Percentiles rank a stretch among this genome's conserved stretches.
These are phyloP conservation scores for Fomes fomentarius DNA, from an alignment of 1,284 basidiomycete species.

Conservation along the genomic window DNA sequence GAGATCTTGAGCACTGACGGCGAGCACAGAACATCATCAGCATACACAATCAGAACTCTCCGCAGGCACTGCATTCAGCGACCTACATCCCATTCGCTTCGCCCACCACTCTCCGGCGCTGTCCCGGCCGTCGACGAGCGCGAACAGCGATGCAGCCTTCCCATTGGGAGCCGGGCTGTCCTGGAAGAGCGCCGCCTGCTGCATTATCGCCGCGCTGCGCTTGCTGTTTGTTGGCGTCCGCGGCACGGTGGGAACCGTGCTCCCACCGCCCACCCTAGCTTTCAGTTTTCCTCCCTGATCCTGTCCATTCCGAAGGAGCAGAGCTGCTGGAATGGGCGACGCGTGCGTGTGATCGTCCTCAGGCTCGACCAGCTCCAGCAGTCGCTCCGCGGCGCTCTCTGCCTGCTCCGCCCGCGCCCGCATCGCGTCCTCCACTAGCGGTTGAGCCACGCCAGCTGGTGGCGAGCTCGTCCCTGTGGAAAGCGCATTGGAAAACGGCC, in stretches of 20 bases:
- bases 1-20: conserved; percentile 54
- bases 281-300: conserved; percentile 39
- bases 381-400: conserved; percentile 81
- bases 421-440: conserved; percentile 80
- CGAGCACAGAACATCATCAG: conserved; percentile 16
- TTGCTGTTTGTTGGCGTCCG: conserved; percentile 66
- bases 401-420: conserved; percentile 87
- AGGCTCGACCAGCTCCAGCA: conserved; percentile 79
- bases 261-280: conserved; percentile 38
- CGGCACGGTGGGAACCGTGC: conserved; percentile 32
- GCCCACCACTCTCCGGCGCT: conserved; percentile 79
- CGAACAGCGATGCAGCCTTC: conserved; percentile 59
- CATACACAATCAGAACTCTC: conserved; percentile 22
- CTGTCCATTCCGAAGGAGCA: conserved; percentile 47
- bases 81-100: conserved; percentile 69
- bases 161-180: conserved; percentile 69
- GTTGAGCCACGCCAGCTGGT: conserved; percentile 43
- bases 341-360: conserved; percentile 60
- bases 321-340: conserved; percentile 57
- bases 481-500: conserved; percentile 55
- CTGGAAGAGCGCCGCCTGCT: conserved; percentile 76
- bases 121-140: conserved; percentile 60
- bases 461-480: conserved; percentile 46
- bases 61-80: conserved; percentile 8
- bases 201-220: conserved; percentile 52